Conservation (phyloP, 2,329 filamentous ascomycete genomes). For the Coniochaeta sp. region DNA sequence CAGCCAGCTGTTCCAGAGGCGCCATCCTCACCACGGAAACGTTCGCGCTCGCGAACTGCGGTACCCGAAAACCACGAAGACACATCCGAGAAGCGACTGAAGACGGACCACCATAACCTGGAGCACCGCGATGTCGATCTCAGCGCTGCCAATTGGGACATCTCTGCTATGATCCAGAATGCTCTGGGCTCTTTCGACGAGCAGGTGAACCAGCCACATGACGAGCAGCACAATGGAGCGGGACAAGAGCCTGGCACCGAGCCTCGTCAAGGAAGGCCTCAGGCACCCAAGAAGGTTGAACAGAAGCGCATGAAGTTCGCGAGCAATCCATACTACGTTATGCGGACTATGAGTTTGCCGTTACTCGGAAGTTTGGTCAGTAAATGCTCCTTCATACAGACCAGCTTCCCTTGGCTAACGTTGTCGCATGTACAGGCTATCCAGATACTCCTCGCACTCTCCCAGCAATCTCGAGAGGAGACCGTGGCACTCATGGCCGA, state of each 20-base stretch:
- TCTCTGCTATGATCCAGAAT: constrained; percentile 21
- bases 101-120: constrained; percentile 11
- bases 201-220: constrained; percentile 4
- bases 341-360: constrained; percentile 27
- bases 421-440: constrained; percentile 18
- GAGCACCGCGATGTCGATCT: neutral
- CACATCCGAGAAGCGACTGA: constrained; percentile 15
- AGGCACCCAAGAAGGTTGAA: constrained; percentile 12
- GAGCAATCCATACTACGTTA: constrained; percentile 23
- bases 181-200: constrained; percentile 20
- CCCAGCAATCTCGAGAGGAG: constrained; percentile 23
- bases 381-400: neutral
- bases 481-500: constrained; percentile 21
- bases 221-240: constrained; percentile 4
- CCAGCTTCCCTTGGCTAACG: neutral
- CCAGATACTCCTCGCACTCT: constrained; percentile 28
- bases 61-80: constrained; percentile 7
- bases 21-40: constrained; percentile 15
- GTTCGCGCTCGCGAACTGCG: constrained; percentile 16
- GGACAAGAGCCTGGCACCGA: constrained; percentile 5
- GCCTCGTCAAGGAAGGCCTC: constrained; percentile 1
- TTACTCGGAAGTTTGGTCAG: constrained; percentile 24
- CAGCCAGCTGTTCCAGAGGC: neutral
- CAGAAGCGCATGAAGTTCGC: constrained; percentile 26
- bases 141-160: constrained; percentile 12